These are phyloP conservation scores for Nicotiana noctiflora DNA, from an alignment of 257 asterid genomes.

Conservation along the genomic window DNA sequence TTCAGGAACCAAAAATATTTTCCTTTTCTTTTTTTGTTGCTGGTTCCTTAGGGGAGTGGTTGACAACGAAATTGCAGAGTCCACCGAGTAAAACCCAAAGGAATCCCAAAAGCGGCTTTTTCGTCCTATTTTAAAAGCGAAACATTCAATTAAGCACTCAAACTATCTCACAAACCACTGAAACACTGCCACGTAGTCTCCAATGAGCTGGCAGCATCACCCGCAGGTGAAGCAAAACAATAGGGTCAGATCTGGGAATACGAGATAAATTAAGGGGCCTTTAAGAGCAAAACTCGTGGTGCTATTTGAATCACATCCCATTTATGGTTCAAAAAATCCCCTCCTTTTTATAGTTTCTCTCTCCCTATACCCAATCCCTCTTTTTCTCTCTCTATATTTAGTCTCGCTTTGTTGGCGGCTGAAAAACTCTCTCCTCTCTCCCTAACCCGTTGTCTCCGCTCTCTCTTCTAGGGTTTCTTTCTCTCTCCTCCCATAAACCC, in stretches of 20 bases:
- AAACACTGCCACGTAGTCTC: not conserved
- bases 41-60: not conserved
- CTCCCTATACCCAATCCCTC: conserved; percentile 47
- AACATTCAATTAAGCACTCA: not conserved
- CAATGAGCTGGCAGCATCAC: conserved; percentile 1
- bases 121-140: conserved; percentile 16
- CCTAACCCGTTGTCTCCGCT: not conserved
- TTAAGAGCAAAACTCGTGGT: conserved; percentile 12
- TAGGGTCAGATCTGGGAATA: conserved; percentile 23
- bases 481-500: not conserved
- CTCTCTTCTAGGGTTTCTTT: not conserved
- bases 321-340: conserved; percentile 28
- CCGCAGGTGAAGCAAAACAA: conserved; percentile 15
- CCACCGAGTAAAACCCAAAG: conserved; percentile 4
- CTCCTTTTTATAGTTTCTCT: not conserved
- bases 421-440: conserved; percentile 11
- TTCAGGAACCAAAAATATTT: too few relatives aligned
- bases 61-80: not conserved
- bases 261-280: conserved; percentile 19
- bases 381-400: not conserved
- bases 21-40: too few relatives aligned
- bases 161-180: conserved; percentile 14
- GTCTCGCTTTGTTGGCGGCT: conserved; percentile 39
- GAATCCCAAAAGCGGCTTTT: conserved; percentile 17
- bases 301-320: conserved; percentile 29